Evolutionary conservation across 805 yeast genomes (phyloP), one percentile per base, ranked within the genome.

Genomic region (Candida quercuum): DNA sequence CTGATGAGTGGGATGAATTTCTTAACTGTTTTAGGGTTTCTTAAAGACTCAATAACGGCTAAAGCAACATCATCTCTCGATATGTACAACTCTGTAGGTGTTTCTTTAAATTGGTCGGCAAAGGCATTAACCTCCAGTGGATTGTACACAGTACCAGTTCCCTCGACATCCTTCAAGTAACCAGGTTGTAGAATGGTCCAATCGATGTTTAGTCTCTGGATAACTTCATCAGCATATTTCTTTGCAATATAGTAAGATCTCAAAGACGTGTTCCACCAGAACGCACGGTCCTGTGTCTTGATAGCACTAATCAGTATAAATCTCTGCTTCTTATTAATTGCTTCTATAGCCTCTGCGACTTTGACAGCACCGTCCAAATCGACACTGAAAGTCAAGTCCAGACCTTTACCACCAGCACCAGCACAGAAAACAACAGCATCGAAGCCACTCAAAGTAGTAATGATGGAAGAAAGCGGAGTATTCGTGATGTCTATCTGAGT

Each of bases 311-410:
- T 71, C 36, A 78, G 52, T 16, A 79, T 47, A 43, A 69, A 71
- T 43, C 81, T 63, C 35, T 62, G 54, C 21, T 72, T 64, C 7
- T 7, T 13, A 0, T 60, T 57, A 14, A 67, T 71, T 31, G 48
- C 41, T 30, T 67, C 68, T 8, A 76, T 62, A 1, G 80, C 83
- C 49, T 78, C 82, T 39, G 72, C 63, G 2, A 71, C 65, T 50
- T 74, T 74, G 23, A 74, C 73, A 8, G 79, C 77, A 4, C 79
- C 80, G 50, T 78, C 84, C 41, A 77, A 59, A 48, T 79, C 86
- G n/a, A 78, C 72, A 17, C 68, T 60, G 36, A 76, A 61, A 2
- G 72, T 64, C 28, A 60, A 46, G 18, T 60, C 68, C 7, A 69
- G 47, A 13, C 73, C 72, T 32, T 69, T 70, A 3, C 83, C 84